phyloP scores from a whole-genome alignment of 768 basidiomycete genomes.

The Tubosaeta sp. region DNA sequence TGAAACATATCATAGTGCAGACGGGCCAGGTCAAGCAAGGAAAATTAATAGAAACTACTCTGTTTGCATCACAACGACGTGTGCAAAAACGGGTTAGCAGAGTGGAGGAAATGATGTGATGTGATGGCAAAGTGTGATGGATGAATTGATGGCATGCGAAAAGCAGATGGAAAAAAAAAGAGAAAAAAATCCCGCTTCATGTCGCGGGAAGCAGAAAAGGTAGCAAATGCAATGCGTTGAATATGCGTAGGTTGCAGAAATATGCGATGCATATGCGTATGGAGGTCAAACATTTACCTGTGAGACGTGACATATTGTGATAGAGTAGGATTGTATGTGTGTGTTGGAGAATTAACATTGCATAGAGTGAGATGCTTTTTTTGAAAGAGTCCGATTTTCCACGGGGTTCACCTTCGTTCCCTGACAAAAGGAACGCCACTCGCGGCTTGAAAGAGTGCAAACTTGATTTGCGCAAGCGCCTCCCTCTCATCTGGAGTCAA shows the following conservation, averaged over 20 bases:
- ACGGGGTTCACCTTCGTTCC: constrained; percentile 24
- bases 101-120: constrained; percentile 16
- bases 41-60: constrained; percentile 18
- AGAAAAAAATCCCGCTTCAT: constrained; percentile 14
- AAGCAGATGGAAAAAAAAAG: constrained; percentile 2
- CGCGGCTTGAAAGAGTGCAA: constrained; percentile 47
- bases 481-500: constrained; percentile 35
- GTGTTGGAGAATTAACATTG: constrained; percentile 11
- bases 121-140: constrained; percentile 14
- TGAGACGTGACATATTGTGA: constrained; percentile 11
- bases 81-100: constrained; percentile 13
- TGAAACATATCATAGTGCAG: constrained; percentile 20
- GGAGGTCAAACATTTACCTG: constrained; percentile 18
- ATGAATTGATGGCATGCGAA: constrained; percentile 22
- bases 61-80: constrained; percentile 7
- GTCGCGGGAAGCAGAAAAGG: constrained; percentile 8
- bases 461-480: constrained; percentile 46
- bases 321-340: constrained; percentile 9
- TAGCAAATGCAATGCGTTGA: constrained; percentile 21
- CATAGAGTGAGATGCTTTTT: constrained; percentile 18
- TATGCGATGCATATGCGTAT: constrained; percentile 22
- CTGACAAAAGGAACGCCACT: constrained; percentile 35
- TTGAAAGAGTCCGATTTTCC: constrained; percentile 7
- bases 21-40: constrained; percentile 6
- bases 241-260: constrained; percentile 20